Percentiles rank a stretch among this genome's conserved stretches.
Evolutionary conservation across 1,284 basidiomycete species (phyloP).

Genomic region (Erythrobasidium hasegawianum): DNA sequence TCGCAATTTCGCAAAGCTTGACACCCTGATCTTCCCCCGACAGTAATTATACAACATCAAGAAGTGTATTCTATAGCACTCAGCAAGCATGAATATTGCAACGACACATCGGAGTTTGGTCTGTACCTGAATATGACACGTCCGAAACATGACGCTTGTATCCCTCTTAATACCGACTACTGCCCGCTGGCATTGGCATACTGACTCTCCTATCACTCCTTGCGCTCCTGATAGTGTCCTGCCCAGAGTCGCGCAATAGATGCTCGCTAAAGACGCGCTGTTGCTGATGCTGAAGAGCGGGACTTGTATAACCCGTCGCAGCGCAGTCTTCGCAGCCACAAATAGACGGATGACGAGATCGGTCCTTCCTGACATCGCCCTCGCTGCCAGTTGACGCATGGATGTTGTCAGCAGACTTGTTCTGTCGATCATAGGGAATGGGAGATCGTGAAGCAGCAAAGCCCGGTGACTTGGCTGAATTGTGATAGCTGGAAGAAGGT

Average conservation of each 20-base stretch:
- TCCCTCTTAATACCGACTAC: no score
- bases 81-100: no score
- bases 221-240: neutral
- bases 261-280: neutral
- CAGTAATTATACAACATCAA: no score
- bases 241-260: neutral
- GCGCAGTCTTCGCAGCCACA: neutral
- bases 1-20: no score
- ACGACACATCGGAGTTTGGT: no score
- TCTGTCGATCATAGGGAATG: neutral
- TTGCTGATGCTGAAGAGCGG: neutral
- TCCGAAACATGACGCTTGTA: no score
- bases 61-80: no score
- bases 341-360: neutral
- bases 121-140: no score
- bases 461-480: neutral
- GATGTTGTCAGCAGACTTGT: neutral
- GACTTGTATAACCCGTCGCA: neutral
- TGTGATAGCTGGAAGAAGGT: neutral
- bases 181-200: neutral
- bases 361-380: neutral
- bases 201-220: constrained; percentile 3
- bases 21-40: no score
- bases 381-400: neutral
- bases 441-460: neutral